Evolutionary conservation across 345 rosid species (phyloP).

Genomic region (Toxicodendron radicans): DNA sequence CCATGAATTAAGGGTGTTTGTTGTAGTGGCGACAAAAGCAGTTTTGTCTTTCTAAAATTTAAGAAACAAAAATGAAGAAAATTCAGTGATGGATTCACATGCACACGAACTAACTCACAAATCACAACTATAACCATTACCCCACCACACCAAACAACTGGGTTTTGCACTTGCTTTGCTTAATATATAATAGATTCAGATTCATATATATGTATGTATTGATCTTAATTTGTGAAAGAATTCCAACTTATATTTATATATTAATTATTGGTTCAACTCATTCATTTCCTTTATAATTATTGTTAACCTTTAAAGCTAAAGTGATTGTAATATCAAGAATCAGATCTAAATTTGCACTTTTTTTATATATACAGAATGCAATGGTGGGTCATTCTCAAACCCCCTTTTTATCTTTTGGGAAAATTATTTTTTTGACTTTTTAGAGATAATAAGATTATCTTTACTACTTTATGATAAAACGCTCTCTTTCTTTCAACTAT

Average conservation of each 20-base stretch:
- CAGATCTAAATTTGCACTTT: slow-evolving; percentile 12
- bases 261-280: no score
- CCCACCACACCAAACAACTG: no score
- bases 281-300: neutral
- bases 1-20: slow-evolving; percentile 18
- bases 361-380: neutral
- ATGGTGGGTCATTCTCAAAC: neutral
- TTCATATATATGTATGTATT: no score
- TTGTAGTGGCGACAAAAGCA: slow-evolving; percentile 22
- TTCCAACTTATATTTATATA: no score
- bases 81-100: slow-evolving; percentile 14
- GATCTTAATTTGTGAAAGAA: no score
- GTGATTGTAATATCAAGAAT: neutral
- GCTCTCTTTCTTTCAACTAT: no score
- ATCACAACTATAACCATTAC: neutral
- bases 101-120: neutral
- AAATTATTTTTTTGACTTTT: neutral
- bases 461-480: no score
- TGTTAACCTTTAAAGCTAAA: neutral
- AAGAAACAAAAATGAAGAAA: neutral
- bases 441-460: neutral
- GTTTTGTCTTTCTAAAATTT: slow-evolving; percentile 12
- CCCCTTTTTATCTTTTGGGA: neutral
- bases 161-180: no score
- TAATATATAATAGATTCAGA: no score